These are phyloP conservation scores for Pelagomonas calceolata DNA, from an alignment of 108 stramenopile species.

Conservation along the genomic window DNA sequence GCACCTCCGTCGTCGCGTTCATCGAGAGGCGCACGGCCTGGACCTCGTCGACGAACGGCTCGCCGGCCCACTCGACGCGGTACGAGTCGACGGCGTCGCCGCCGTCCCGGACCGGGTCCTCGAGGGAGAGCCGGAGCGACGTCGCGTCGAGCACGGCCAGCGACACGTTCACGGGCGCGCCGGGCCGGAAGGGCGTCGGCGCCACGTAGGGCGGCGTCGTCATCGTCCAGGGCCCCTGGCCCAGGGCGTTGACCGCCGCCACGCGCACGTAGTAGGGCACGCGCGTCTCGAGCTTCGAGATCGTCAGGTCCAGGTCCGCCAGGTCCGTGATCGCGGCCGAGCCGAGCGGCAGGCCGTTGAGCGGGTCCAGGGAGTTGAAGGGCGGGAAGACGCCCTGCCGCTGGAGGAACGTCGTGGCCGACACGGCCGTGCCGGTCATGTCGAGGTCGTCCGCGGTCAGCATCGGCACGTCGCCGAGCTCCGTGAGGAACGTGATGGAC, in stretches of 20 bases:
- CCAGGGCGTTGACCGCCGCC: constrained; percentile 50
- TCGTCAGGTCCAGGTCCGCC: constrained; percentile 17
- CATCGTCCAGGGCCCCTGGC: constrained; percentile 41
- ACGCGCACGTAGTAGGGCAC: constrained; percentile 62
- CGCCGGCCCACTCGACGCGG: constrained; percentile 54
- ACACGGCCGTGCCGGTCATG: constrained; percentile 51
- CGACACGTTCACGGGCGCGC: constrained; percentile 37
- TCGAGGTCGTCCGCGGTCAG: constrained; percentile 46
- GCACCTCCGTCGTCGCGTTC: constrained; percentile 43
- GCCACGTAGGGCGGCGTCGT: constrained; percentile 45
- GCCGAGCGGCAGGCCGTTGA: constrained; percentile 35
- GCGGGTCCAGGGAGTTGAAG: constrained; percentile 23
- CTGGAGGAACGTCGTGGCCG: background rate
- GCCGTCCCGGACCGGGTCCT: constrained; percentile 43
- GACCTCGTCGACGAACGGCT: constrained; percentile 41
- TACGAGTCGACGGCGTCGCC: constrained; percentile 48
- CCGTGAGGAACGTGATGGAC: constrained; percentile 57
- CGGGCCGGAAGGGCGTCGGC: constrained; percentile 52
- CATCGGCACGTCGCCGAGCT: constrained; percentile 46
- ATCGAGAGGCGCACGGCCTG: constrained; percentile 6
- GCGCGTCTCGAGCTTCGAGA: constrained; percentile 46
- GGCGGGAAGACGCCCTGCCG: constrained; percentile 29
- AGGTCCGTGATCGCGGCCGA: constrained; percentile 43
- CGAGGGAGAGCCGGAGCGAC: constrained; percentile 40
- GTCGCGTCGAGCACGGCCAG: constrained; percentile 43